Base-by-base conservation (phyloP, 148 eudicot genomes). In the Euryodendron excelsum region DNA sequence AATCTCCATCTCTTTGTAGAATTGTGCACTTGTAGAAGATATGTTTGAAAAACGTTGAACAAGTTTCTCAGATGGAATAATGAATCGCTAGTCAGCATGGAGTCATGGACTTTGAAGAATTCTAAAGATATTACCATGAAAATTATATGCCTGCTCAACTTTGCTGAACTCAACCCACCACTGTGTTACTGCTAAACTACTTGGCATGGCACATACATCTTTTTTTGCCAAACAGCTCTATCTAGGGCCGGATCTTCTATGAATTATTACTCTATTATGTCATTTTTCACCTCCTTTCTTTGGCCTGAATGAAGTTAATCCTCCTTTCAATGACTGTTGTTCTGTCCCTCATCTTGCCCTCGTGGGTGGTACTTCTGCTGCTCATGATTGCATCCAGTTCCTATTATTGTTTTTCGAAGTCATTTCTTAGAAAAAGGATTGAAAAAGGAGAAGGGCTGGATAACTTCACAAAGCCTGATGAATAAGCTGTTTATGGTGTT, bases 1-100 rank as follows among this genome's bases (percentile, higher is more conserved):
- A 82, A 73, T 36, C 17, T 76, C 64, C 59, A 6, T 73, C 2
- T 28, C 63, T 60, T 37, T 33, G 36, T 25, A 5, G 36, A 65
- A 31, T 36, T 69, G 11, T 83, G 36, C 31, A 5, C 33, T 56
- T 77, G 23, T 56, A 56, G 28, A 18, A 58, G 13, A 73, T 58
- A 33, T 47, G 33, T 21, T 14, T 53, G 23, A 39, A 53, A 34
- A n/a, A 56, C 64, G 18, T 63, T 2, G 28, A 68, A 23, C 41
- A 33, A 33, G 13, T 11, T 72, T 47, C 48, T 53, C 31, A 34
- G 65, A 64, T 39, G 77, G 37, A 36, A n/a, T 68, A 6, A 53
- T 45, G 36, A 30, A 39, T n/a, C 36, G 23, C 39, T 53, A 62
- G 64, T 25, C 33, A 63, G 23, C 39, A 14, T 37, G 28, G 6